A percentile compares a stretch with the other conserved stretches of the same genome.
Evolutionary conservation across 225 moss, liverwort and hornwort species (phyloP).

Genomic region (Straminergon stramineum): DNA sequence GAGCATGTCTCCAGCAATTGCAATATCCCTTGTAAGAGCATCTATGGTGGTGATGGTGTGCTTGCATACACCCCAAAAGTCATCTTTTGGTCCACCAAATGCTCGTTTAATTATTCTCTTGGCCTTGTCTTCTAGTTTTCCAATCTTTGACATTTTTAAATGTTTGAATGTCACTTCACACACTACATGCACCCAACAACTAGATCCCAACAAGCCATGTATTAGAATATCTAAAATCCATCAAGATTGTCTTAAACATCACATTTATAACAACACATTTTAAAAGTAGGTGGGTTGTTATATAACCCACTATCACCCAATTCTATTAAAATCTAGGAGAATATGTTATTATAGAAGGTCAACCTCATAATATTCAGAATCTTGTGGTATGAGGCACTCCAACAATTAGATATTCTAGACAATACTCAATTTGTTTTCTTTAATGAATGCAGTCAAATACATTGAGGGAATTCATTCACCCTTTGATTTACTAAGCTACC

Average conservation of each 20-base stretch:
- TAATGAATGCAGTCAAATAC: neutral
- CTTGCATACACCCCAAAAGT: neutral
- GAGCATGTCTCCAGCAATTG: neutral
- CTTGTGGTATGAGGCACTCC: neutral
- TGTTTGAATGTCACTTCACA: neutral
- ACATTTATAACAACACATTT: too few species aligned
- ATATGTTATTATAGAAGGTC: accelerated
- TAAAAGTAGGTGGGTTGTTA: neutral
- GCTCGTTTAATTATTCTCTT: neutral
- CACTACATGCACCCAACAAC: neutral
- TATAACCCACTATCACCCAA: accelerated
- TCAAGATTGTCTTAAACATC: too few species aligned
- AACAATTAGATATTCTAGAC: neutral
- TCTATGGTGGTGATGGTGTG: neutral
- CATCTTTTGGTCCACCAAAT: neutral
- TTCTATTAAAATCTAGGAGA: neutral
- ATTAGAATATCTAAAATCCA: neutral
- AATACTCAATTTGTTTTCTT: accelerated
- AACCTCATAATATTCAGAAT: accelerated
- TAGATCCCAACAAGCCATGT: neutral
- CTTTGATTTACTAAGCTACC: accelerated
- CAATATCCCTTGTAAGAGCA: accelerated
- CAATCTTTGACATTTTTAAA: neutral
- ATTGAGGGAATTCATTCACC: neutral
- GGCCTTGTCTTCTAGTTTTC: neutral